Base-by-base conservation (phyloP, 805 yeast genomes). In the Yarrowia deformans region DNA sequence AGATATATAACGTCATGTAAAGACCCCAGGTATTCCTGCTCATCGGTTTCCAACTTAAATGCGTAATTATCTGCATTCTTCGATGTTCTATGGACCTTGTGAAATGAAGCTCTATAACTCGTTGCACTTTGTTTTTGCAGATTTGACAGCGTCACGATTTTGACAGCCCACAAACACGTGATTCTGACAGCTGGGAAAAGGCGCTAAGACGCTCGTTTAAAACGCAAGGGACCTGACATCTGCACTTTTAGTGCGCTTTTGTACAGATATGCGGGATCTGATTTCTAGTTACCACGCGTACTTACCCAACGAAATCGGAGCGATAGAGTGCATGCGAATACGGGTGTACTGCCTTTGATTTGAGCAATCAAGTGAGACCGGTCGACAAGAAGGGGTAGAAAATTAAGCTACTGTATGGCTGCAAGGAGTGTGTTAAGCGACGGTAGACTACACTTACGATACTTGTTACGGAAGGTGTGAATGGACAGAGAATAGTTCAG, bases 321-420 rank as follows among this genome's bases (percentile, higher is more conserved):
- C 50, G 50, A 46, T 46, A 46, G 50, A 8, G 9, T 19, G 23
- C 50, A 46, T 46, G 34, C 52, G 52, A 48, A 48, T 48, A 48
- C 52, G 35, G 52, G 1, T n/a, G n/a, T 35, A 16, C 52, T 13
- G 52, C 52, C 29, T 3, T 46, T 9, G 6, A 23, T 13, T 8
- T 1, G 19, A 48, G 35, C 52, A 48, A 48, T 16, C 52, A 29
- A 48, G 52, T 8, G 52, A 23, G 16, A 29, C 13, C 3, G 18
- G 16, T 48, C n/a, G 14, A 8, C 14, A 19, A 9, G 45, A 16
- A 5, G 45, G 45, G 34, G 34, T 1, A 2, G 8, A 5, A 13
- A 48, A 50, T 32, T 50, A 50, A 32, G 39, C 39, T 50, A 50
- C 54, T 49, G 37, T 49, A 48, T 7, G 7, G 32, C 14, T 49